These are phyloP conservation scores for Debaryomyces nepalensis DNA, from an alignment of 1,139 yeast species.

Conservation along the genomic window DNA sequence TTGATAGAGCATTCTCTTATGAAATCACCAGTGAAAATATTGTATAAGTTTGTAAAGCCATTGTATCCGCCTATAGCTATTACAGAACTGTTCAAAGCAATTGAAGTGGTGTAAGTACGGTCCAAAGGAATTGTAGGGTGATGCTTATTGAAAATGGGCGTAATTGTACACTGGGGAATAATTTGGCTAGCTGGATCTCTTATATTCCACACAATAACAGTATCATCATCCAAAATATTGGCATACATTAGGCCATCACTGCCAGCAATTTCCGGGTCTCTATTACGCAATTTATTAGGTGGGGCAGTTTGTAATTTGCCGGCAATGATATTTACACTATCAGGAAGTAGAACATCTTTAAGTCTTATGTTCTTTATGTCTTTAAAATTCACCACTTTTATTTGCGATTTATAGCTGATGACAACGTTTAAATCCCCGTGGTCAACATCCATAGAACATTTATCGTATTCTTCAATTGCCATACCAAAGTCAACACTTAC, in stretches of 20 bases:
- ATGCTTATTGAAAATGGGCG: conserved; percentile 25
- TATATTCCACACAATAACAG: conserved; percentile 47
- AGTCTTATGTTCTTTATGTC: conserved; percentile 10
- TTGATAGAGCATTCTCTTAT: conserved; percentile 53
- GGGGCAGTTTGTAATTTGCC: conserved; percentile 26
- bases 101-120: conserved; percentile 26
- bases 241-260: conserved; percentile 46
- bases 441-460: conserved; percentile 47
- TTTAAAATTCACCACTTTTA: conserved; percentile 34
- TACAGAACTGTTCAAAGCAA: conserved; percentile 49
- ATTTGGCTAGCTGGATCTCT: conserved; percentile 31
- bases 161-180: conserved; percentile 25
- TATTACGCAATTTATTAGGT: conserved; percentile 13
- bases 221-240: conserved; percentile 37
- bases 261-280: conserved; percentile 32
- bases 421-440: conserved; percentile 53
- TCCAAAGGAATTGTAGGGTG: conserved; percentile 20
- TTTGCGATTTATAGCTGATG: conserved; percentile 27
- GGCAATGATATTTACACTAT: conserved; percentile 23
- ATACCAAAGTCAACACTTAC: conserved; percentile 21
- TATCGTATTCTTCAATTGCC: conserved; percentile 13
- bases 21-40: conserved; percentile 62
- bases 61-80: conserved; percentile 65
- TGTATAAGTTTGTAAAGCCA: conserved; percentile 66
- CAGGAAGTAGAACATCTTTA: conserved; percentile 20